Conservation (phyloP, 2,329 filamentous ascomycete species). For the Fusarium praegraminearum region DNA sequence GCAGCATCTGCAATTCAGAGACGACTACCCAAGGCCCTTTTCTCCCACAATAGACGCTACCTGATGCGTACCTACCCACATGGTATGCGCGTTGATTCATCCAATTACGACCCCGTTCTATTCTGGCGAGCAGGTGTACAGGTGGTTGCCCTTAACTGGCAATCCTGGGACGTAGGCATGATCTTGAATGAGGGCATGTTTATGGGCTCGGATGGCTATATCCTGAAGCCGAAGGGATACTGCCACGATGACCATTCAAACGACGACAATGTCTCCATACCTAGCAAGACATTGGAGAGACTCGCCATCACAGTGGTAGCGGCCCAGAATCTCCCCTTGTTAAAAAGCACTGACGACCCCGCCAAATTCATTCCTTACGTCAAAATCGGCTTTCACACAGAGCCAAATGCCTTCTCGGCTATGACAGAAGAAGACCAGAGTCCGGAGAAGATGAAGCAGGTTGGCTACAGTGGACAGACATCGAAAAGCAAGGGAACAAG, state of each 20-base stretch:
- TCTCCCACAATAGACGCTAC: conserved; percentile 85
- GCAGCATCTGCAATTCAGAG: conserved; percentile 69
- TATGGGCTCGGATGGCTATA: conserved; percentile 83
- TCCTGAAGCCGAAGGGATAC: conserved; percentile 83
- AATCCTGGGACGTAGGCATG: conserved; percentile 91
- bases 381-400: conserved; percentile 10
- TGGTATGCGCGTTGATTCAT: conserved; percentile 80
- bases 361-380: conserved; percentile 22
- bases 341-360: background rate
- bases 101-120: conserved; percentile 89
- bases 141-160: conserved; percentile 98
- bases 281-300: background rate
- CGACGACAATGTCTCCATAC: background rate
- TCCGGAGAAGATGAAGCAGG: background rate
- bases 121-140: conserved; percentile 96
- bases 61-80: conserved; percentile 93
- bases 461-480: conserved; percentile 14
- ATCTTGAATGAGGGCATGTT: conserved; percentile 99
- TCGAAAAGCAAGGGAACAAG: conserved; percentile 3
- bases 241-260: accelerated
- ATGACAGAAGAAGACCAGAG: background rate
- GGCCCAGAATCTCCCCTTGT: conserved; percentile 14
- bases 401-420: background rate
- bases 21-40: conserved; percentile 77
- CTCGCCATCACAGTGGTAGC: background rate